These are phyloP conservation scores for Phytophthora cryptogea DNA, from an alignment of 352 stramenopile genomes.

Conservation along the genomic window DNA sequence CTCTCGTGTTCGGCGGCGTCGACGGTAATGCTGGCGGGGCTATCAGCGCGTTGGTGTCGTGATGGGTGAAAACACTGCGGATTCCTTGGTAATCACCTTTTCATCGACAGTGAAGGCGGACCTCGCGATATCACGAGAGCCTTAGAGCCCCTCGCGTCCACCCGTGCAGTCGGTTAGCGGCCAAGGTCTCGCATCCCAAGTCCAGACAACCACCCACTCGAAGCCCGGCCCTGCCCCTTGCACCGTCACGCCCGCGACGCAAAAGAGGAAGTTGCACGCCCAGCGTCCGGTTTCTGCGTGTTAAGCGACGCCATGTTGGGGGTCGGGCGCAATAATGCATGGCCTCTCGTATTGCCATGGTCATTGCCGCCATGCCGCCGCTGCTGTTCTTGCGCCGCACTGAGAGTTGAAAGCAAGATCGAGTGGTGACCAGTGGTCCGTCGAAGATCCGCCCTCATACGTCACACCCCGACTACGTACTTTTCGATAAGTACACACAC, in stretches of 20 bases:
- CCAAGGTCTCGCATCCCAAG: too few relatives aligned
- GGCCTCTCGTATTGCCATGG: neutral
- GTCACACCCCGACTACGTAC: slow-evolving; percentile 3
- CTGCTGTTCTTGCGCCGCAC: neutral
- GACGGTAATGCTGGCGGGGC: neutral
- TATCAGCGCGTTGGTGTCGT: neutral
- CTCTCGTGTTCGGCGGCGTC: neutral
- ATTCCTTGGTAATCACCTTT: neutral
- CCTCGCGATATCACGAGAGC: neutral
- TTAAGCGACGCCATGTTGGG: slow-evolving; percentile 1
- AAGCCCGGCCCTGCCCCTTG: slow-evolving; percentile 3
- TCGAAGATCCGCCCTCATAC: slow-evolving; percentile 1
- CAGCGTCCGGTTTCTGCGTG: slow-evolving; percentile 9
- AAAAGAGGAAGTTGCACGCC: slow-evolving; percentile 7
- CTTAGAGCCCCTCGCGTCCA: slow-evolving; percentile 2
- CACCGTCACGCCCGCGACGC: neutral
- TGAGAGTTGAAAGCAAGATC: neutral
- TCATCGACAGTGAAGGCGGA: too few relatives aligned
- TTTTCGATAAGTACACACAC: neutral
- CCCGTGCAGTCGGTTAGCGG: neutral
- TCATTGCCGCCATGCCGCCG: neutral
- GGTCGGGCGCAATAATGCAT: neutral
- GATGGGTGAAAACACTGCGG: neutral
- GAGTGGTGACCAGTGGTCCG: slow-evolving; percentile 6
- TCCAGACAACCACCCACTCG: too few relatives aligned